Percentiles rank a stretch among this genome's conserved stretches.
These are phyloP conservation scores for Pythium rhizo-oryzae DNA, from an alignment of 352 stramenopile species.

Conservation along the genomic window DNA sequence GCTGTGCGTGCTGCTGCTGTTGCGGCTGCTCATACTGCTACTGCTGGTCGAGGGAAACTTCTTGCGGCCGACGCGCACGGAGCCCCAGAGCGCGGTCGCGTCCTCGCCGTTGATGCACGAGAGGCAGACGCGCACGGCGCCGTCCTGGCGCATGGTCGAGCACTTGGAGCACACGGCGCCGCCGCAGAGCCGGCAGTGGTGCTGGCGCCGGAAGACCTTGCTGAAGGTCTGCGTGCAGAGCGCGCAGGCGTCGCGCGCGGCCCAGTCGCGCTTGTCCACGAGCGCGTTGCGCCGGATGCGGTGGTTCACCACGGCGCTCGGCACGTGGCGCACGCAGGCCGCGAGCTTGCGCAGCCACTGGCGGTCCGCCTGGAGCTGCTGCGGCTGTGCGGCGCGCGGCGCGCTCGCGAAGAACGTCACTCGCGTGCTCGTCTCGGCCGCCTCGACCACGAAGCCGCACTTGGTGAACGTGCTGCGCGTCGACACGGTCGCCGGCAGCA, in stretches of 20 bases:
- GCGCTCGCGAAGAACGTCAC: slow-evolving; percentile 79
- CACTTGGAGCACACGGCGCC: slow-evolving; percentile 79
- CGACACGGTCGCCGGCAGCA: slow-evolving; percentile 57
- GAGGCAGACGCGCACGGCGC: slow-evolving; percentile 57
- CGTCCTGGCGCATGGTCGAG: slow-evolving; percentile 54
- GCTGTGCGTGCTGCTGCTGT: neutral
- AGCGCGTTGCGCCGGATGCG: slow-evolving; percentile 68
- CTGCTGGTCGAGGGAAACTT: slow-evolving; percentile 27
- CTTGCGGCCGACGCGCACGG: slow-evolving; percentile 46
- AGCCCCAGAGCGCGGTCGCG: slow-evolving; percentile 37
- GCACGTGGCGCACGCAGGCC: slow-evolving; percentile 51
- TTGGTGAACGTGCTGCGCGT: slow-evolving; percentile 49
- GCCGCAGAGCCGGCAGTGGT: slow-evolving; percentile 83
- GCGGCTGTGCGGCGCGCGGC: neutral
- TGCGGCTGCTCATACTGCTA: too few relatives aligned
- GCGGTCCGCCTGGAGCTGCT: slow-evolving; percentile 11
- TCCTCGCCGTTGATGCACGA: slow-evolving; percentile 75
- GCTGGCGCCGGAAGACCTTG: slow-evolving; percentile 67
- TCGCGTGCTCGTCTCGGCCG: slow-evolving; percentile 53
- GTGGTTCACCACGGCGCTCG: slow-evolving; percentile 72
- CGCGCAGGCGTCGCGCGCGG: slow-evolving; percentile 55
- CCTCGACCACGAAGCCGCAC: slow-evolving; percentile 80
- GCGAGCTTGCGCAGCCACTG: slow-evolving; percentile 66
- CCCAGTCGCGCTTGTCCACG: slow-evolving; percentile 61
- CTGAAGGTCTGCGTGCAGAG: slow-evolving; percentile 70